Evolutionary conservation across 495 filamentous ascomycete genomes (phyloP), one percentile per base, ranked within the genome.

Genomic region (Hypoxylon subgilvum): DNA sequence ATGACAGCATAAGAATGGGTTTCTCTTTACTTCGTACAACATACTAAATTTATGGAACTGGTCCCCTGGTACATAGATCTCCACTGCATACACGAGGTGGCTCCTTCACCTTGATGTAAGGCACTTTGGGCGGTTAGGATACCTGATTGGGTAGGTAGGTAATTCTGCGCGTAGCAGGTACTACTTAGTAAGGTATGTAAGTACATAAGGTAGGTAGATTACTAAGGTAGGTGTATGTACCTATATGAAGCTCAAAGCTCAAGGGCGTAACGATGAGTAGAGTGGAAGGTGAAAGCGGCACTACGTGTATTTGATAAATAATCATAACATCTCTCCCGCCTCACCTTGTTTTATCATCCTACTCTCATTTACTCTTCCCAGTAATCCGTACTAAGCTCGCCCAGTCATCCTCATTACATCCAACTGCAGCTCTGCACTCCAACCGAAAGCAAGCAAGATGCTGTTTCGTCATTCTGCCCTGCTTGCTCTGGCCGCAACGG

Each of bases 41-140:
- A n/a, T n/a, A n/a, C n/a, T n/a, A n/a, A n/a, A n/a, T n/a, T n/a
- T n/a, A n/a, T n/a, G n/a, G n/a, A n/a, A n/a, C n/a, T n/a, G n/a
- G n/a, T n/a, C n/a, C n/a, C n/a, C n/a, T n/a, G n/a, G n/a, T n/a
- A 32, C 18, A 34, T 43, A 34, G 44, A 44, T 48, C 35, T 57
- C 36, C 53, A 10, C 42, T 57, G 53, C 53, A 57, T 57, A 57
- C 45, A 57, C 53, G 53, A 57, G 53, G n/a, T 28, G 39, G 23
- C 23, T 27, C 23, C 8, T 4, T 27, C 23, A 27, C 23, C 8
- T 4, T 27, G 8, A 27, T 3, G 23, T 27, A 27, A 27, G 23
- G 23, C 23, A 27, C 3, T 3, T 27, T 27, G 23, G 23, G 23
- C 23, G 8, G 8, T 3, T 27, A 4, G 23, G 23, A 8, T 27